Evolutionary conservation across 495 filamentous ascomycete genomes (phyloP).

Genomic region (Xylaria acuta): DNA sequence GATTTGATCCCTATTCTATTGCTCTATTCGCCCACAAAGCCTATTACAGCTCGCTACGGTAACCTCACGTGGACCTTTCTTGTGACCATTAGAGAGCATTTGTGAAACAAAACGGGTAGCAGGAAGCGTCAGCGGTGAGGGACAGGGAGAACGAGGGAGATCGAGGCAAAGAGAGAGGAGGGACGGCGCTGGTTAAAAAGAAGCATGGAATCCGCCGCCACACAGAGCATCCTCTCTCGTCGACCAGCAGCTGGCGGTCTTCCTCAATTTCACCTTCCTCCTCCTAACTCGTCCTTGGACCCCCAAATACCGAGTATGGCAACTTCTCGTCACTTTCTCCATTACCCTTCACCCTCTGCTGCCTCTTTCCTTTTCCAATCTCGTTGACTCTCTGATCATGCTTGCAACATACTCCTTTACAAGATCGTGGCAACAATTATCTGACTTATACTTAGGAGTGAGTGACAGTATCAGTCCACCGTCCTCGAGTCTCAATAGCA

Average conservation of each 20-base stretch:
- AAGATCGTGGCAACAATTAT: slow-evolving; percentile 44
- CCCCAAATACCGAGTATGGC: slow-evolving; percentile 40
- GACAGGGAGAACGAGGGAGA: slow-evolving; percentile 14
- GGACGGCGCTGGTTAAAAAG: slow-evolving; percentile 20
- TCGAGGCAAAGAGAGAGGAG: slow-evolving; percentile 11
- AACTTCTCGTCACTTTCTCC: slow-evolving; percentile 24
- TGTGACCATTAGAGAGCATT: slow-evolving; percentile 15
- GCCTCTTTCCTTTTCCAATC: not conserved
- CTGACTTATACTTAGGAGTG: slow-evolving; percentile 50
- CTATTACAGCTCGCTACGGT: slow-evolving; percentile 6
- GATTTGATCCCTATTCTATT: not conserved
- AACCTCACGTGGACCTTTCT: slow-evolving; percentile 13
- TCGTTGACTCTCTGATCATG: slow-evolving; percentile 13
- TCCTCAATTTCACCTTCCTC: slow-evolving; percentile 40
- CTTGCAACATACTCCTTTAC: not conserved
- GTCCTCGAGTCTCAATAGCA: slow-evolving; percentile 63
- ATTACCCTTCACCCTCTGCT: slow-evolving; percentile 8
- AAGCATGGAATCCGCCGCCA: slow-evolving; percentile 40
- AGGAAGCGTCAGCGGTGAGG: slow-evolving; percentile 13
- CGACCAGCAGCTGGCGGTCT: slow-evolving; percentile 40
- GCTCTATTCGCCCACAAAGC: not conserved
- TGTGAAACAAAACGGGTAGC: not conserved
- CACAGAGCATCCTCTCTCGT: slow-evolving; percentile 40
- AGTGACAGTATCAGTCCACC: slow-evolving; percentile 66
- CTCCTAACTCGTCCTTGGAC: slow-evolving; percentile 35